These are phyloP conservation scores for Talaromyces sp. DNA, from an alignment of 2,329 filamentous ascomycete species.

Conservation along the genomic window DNA sequence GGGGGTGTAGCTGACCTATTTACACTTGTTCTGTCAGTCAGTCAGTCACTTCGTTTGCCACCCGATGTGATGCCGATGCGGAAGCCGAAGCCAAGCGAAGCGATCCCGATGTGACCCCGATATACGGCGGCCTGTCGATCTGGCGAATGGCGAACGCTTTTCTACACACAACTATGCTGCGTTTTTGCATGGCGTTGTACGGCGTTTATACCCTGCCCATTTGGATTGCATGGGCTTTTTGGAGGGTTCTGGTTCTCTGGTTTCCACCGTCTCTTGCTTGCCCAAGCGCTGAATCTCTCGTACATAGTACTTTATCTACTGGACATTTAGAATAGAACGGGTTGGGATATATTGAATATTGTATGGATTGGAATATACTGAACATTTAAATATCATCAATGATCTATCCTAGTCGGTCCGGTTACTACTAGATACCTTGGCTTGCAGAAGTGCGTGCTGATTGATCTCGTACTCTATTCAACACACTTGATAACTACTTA, in stretches of 20 bases:
- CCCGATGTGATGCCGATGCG: no score
- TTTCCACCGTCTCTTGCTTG: neutral
- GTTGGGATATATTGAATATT: neutral
- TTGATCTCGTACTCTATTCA: no score
- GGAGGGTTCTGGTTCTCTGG: no score
- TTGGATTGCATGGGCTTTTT: neutral
- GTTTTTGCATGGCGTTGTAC: constrained; percentile 11
- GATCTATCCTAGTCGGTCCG: no score
- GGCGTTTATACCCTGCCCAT: constrained; percentile 4
- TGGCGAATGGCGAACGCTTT: constrained; percentile 5
- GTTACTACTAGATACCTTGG: no score
- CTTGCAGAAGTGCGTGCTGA: no score
- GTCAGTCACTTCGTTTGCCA: neutral
- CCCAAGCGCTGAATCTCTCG: neutral
- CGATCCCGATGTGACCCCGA: no score
- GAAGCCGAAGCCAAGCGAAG: no score
- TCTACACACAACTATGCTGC: neutral
- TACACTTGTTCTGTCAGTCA: neutral
- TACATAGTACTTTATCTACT: neutral
- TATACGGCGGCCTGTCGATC: neutral
- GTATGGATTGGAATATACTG: no score
- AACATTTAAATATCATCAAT: neutral
- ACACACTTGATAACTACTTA: no score
- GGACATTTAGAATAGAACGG: neutral
- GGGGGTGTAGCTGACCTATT: constrained; percentile 66